Evolutionary conservation across 2,329 filamentous ascomycete genomes (phyloP).

Genomic region (Seiridium unicorne): DNA sequence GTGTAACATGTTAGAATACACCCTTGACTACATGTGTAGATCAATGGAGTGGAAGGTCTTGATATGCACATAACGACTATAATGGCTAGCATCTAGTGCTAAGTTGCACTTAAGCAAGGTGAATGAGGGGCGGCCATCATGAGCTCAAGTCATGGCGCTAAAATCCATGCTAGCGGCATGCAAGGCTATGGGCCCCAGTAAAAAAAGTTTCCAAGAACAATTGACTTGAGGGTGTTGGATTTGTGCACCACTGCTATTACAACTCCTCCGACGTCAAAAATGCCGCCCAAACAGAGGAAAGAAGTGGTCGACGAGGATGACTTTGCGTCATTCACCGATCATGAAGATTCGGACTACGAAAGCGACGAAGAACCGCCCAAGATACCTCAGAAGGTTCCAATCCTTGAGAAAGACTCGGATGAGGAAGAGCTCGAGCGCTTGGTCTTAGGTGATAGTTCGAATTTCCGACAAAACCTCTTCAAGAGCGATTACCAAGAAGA

Average conservation of each 20-base stretch:
- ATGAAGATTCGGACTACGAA: constrained; percentile 9
- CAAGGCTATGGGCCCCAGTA: constrained; percentile 5
- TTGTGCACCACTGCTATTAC: background rate
- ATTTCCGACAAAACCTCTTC: constrained; percentile 75
- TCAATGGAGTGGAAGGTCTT: too few species aligned
- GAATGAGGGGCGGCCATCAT: constrained; percentile 1
- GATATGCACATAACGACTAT: too few species aligned
- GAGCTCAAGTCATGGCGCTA: background rate
- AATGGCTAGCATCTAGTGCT: too few species aligned
- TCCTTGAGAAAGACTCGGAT: constrained; percentile 70
- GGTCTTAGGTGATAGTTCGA: constrained; percentile 83
- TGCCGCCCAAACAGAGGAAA: constrained; percentile 3
- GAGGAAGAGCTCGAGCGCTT: constrained; percentile 85
- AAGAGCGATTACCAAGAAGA: constrained; percentile 40
- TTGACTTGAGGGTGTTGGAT: background rate
- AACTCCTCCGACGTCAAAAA: background rate
- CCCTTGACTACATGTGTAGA: too few species aligned
- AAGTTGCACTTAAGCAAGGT: background rate
- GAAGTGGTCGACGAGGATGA: constrained; percentile 11
- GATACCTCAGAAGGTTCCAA: constrained; percentile 21
- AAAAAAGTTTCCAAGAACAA: constrained; percentile 9
- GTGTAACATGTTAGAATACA: too few species aligned
- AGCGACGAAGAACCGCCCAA: constrained; percentile 26
- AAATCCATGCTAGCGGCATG: constrained; percentile 3
- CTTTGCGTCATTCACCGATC: constrained; percentile 14